These are phyloP conservation scores for Jackrogersella minutella DNA, from an alignment of 495 filamentous ascomycete species.

Conservation along the genomic window DNA sequence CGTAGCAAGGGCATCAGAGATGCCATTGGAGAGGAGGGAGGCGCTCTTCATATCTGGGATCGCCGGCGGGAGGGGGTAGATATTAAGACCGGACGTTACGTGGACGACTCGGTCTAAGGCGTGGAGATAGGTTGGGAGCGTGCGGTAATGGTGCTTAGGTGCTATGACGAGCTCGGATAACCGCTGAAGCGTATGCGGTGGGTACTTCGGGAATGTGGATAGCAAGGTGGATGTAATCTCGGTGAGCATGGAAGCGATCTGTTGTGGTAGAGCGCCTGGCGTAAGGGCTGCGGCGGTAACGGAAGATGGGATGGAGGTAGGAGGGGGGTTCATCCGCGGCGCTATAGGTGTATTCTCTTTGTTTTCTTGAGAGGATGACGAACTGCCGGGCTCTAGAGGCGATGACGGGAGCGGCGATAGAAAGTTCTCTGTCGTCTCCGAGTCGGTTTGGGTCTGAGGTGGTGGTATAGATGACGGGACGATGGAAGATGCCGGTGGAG, in stretches of 20 bases:
- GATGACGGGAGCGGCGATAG: constrained; percentile 57
- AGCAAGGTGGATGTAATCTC: constrained; percentile 74
- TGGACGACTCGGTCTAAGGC: constrained; percentile 91
- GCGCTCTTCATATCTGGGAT: constrained; percentile 57
- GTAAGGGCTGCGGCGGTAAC: constrained; percentile 32
- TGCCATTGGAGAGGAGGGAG: constrained; percentile 63
- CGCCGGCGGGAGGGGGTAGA: constrained; percentile 81
- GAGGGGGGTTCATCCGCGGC: constrained; percentile 33
- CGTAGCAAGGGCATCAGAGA: constrained; percentile 72
- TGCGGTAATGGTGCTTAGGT: constrained; percentile 80
- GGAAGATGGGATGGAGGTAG: constrained; percentile 27
- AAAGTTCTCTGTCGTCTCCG: constrained; percentile 65
- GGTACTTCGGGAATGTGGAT: constrained; percentile 72
- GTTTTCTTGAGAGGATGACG: constrained; percentile 57
- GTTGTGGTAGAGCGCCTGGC: constrained; percentile 64
- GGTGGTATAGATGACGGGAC: constrained; percentile 45
- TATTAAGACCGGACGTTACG: constrained; percentile 81
- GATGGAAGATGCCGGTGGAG: constrained; percentile 45
- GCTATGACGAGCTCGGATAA: constrained; percentile 87
- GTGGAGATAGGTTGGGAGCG: constrained; percentile 82
- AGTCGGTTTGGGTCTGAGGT: constrained; percentile 44
- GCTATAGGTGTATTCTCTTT: constrained; percentile 55
- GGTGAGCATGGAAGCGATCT: constrained; percentile 67
- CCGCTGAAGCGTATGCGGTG: constrained; percentile 92
- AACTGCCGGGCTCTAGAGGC: constrained; percentile 56